Evolutionary conservation across 441 rosid species (phyloP).

Genomic region (Geranium incanum): DNA sequence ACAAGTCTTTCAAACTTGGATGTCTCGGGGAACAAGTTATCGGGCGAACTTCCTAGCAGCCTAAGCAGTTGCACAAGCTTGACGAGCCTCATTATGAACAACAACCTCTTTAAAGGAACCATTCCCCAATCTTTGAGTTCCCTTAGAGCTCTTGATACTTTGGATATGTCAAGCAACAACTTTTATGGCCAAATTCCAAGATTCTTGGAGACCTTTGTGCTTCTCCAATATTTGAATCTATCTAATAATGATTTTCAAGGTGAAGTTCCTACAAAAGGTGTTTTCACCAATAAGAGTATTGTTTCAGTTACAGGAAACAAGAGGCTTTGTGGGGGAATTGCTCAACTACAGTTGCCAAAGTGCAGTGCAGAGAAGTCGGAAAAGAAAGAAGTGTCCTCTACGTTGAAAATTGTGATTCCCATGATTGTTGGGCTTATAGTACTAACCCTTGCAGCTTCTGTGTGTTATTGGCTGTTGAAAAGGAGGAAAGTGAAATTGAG

Average conservation of each 20-base stretch:
- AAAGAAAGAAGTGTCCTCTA: neutral
- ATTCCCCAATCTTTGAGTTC: slow-evolving; percentile 17
- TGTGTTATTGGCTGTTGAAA: no score
- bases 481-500: no score
- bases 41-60: slow-evolving; percentile 21
- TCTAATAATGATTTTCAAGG: slow-evolving; percentile 28
- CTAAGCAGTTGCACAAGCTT: slow-evolving; percentile 18
- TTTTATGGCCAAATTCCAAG: slow-evolving; percentile 22
- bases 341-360: neutral
- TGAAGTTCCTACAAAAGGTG: slow-evolving; percentile 17
- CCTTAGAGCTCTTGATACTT: slow-evolving; percentile 16
- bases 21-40: slow-evolving; percentile 17
- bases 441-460: neutral
- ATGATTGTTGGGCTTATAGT: neutral
- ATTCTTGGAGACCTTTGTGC: neutral
- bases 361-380: neutral
- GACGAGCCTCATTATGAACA: slow-evolving; percentile 15
- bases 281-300: slow-evolving; percentile 23
- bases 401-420: neutral
- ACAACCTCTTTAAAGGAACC: slow-evolving; percentile 24
- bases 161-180: slow-evolving; percentile 24
- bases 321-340: slow-evolving; percentile 30
- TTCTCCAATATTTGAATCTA: slow-evolving; percentile 12
- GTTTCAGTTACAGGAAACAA: slow-evolving; percentile 18
- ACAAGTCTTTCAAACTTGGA: neutral